These are phyloP conservation scores for Eucalyptus marginata DNA, from an alignment of 345 rosid genomes.

Conservation along the genomic window DNA sequence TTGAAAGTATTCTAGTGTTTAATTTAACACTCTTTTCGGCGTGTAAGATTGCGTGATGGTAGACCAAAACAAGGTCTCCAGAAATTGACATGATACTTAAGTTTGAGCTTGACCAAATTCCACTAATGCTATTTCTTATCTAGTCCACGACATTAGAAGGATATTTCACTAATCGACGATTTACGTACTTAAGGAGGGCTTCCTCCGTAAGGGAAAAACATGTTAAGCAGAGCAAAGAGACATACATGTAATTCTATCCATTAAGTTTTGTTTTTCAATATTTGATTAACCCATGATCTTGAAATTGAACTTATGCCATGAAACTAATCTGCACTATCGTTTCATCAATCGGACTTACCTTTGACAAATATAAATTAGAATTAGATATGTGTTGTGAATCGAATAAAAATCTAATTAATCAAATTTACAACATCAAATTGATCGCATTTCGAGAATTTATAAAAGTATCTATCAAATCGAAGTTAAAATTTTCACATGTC, in stretches of 20 bases:
- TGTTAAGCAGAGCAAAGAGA: background rate
- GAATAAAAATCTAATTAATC: accelerated
- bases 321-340: accelerated
- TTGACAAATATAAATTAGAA: background rate
- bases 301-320: background rate
- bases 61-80: background rate
- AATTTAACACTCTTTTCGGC: background rate
- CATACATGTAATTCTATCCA: background rate
- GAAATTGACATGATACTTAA: background rate
- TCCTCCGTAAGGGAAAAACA: background rate
- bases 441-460: accelerated
- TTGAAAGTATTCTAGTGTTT: accelerated
- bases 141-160: background rate
- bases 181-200: background rate
- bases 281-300: background rate
- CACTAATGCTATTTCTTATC: background rate
- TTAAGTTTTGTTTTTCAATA: background rate
- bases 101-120: background rate
- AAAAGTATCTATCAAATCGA: accelerated
- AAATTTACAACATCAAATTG: accelerated
- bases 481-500: accelerated
- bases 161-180: background rate
- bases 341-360: background rate
- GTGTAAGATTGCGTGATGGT: accelerated
- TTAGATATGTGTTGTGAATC: accelerated